These are phyloP conservation scores for Lagerstroemia speciosa DNA, from an alignment of 345 rosid species.

Conservation along the genomic window DNA sequence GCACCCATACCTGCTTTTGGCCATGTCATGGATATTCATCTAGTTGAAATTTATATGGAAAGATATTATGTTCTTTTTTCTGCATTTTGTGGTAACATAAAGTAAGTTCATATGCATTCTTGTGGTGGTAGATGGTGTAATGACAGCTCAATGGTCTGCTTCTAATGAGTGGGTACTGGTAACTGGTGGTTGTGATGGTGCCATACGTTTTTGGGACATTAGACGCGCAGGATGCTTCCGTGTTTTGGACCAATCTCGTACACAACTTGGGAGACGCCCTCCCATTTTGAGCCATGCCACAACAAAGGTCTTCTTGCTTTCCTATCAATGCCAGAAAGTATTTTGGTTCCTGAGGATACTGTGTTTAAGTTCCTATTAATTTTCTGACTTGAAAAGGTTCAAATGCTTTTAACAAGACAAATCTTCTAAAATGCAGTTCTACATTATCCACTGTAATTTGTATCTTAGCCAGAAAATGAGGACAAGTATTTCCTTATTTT, in stretches of 20 bases:
- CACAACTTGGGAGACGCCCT: constrained; percentile 81
- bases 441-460: not conserved
- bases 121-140: constrained; percentile 66
- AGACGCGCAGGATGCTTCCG: constrained; percentile 88
- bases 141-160: constrained; percentile 93
- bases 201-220: constrained; percentile 96
- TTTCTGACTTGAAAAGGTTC: not conserved
- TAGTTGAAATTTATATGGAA: not conserved
- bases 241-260: constrained; percentile 73
- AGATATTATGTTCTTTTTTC: not conserved
- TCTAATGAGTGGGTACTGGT: constrained; percentile 87
- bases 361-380: not conserved
- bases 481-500: not conserved
- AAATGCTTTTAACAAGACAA: not conserved
- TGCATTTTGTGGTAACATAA: not conserved
- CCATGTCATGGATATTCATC: too few species aligned
- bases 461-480: not conserved
- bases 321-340: not conserved
- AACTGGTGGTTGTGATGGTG: constrained; percentile 96
- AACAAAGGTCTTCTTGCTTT: constrained; percentile 38
- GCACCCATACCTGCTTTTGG: not conserved
- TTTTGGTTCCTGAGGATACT: not conserved
- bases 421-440: not conserved
- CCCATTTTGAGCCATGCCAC: constrained; percentile 35
- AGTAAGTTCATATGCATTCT: constrained; percentile 11